A percentile compares a stretch with the other conserved stretches of the same genome.
These are phyloP conservation scores for Strobilomyces dryophilus DNA, from an alignment of 768 basidiomycete genomes.

Conservation along the genomic window DNA sequence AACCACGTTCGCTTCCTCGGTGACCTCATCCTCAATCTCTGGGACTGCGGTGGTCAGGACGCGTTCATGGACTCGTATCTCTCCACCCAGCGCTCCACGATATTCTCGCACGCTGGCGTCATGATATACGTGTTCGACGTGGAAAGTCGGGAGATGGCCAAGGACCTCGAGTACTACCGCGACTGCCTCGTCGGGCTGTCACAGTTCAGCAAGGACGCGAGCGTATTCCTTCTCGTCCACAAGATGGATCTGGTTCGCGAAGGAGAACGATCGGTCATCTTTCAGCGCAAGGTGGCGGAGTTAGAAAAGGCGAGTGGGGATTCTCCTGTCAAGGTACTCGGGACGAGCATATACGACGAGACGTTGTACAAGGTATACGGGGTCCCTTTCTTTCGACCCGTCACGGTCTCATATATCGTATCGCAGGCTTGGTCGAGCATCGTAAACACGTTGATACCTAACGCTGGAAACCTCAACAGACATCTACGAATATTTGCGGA, in stretches of 20 bases:
- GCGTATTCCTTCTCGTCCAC: constrained; percentile 87
- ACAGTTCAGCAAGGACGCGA: constrained; percentile 76
- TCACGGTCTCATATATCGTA: constrained; percentile 6
- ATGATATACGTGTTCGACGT: constrained; percentile 99
- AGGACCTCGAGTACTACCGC: constrained; percentile 89
- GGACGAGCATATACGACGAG: constrained; percentile 97
- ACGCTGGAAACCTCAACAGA: constrained; percentile 81
- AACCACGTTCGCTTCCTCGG: constrained; percentile 97
- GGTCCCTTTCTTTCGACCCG: background rate
- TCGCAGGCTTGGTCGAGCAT: constrained; percentile 95
- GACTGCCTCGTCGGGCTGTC: constrained; percentile 84
- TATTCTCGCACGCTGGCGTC: constrained; percentile 95
- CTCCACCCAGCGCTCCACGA: constrained; percentile 84
- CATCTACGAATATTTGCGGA: constrained; percentile 85
- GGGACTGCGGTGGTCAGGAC: constrained; percentile 99
- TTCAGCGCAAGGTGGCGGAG: constrained; percentile 72
- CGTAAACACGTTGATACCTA: constrained; percentile 94
- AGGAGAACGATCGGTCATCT: constrained; percentile 46
- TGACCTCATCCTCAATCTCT: constrained; percentile 91
- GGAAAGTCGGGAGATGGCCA: constrained; percentile 75
- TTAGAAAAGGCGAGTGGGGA: constrained; percentile 65
- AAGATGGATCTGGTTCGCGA: constrained; percentile 94
- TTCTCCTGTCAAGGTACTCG: constrained; percentile 67
- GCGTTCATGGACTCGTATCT: constrained; percentile 98
- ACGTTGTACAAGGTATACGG: constrained; percentile 80